Percentiles rank a stretch among this genome's conserved stretches.
phyloP scores from a whole-genome alignment of 75 land plant species.

The Adiantum capillusveneris region DNA sequence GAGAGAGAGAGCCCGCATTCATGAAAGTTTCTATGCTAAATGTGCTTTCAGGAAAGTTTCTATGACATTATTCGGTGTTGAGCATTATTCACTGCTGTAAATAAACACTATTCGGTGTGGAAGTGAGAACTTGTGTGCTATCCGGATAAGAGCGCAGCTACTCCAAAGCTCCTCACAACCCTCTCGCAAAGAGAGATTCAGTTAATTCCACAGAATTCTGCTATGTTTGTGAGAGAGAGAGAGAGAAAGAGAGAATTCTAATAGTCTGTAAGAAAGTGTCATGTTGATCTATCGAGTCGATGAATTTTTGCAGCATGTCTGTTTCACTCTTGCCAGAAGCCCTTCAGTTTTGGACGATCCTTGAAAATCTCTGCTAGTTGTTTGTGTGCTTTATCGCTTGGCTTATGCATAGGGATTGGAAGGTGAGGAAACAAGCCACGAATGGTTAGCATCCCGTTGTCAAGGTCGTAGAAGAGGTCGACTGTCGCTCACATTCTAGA shows the following conservation, averaged over 20 bases:
- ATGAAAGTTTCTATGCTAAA: no score
- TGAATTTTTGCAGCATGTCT: constrained; percentile 94
- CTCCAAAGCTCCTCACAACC: constrained; percentile 83
- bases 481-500: constrained; percentile 79
- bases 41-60: no score
- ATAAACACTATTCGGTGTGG: constrained; percentile 94
- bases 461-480: constrained; percentile 96
- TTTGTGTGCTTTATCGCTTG: constrained; percentile 76
- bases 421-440: constrained; percentile 86
- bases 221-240: no score
- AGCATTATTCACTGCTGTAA: constrained; percentile 36
- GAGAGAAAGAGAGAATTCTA: no score
- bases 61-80: no score
- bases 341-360: constrained; percentile 63
- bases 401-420: constrained; percentile 83
- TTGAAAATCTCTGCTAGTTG: constrained; percentile 63
- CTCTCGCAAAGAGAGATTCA: no score
- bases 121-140: constrained; percentile 99
- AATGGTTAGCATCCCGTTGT: constrained; percentile 94
- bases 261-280: constrained; percentile 64
- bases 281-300: constrained; percentile 85
- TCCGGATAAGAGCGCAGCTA: constrained; percentile 94
- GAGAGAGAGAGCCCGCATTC: no score
- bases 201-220: no score
- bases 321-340: constrained; percentile 41